These are phyloP conservation scores for Coccinonectria pachysandricola DNA, from an alignment of 2,329 filamentous ascomycete genomes.

Conservation along the genomic window DNA sequence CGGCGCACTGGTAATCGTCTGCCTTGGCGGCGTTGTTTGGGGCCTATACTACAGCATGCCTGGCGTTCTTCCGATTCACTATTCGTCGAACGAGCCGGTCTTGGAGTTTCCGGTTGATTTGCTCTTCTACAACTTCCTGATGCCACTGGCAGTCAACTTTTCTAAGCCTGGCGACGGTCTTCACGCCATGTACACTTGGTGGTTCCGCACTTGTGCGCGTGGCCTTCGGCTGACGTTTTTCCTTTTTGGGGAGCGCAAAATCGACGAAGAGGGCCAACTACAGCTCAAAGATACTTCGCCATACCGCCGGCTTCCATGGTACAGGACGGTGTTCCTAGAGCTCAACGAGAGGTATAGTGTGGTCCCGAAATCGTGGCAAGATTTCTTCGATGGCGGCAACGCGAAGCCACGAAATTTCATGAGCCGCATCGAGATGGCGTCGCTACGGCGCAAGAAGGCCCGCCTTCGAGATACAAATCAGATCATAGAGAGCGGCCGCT, in stretches of 20 bases:
- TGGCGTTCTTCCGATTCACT: slow-evolving; percentile 78
- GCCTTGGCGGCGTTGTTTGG: slow-evolving; percentile 93
- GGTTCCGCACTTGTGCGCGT: slow-evolving; percentile 82
- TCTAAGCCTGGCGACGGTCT: slow-evolving; percentile 79
- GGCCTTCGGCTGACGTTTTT: slow-evolving; percentile 79
- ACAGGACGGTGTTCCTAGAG: slow-evolving; percentile 36
- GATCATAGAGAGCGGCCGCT: slow-evolving; percentile 62
- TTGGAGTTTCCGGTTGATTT: slow-evolving; percentile 91
- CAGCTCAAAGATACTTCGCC: slow-evolving; percentile 31
- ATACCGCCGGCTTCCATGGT: slow-evolving; percentile 24
- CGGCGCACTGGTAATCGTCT: slow-evolving; percentile 82
- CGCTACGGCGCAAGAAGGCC: slow-evolving; percentile 30
- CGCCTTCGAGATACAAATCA: slow-evolving; percentile 38
- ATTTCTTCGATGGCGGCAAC: slow-evolving; percentile 40
- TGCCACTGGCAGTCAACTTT: slow-evolving; percentile 75
- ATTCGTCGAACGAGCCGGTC: slow-evolving; percentile 84
- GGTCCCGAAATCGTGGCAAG: slow-evolving; percentile 46
- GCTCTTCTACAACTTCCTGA: slow-evolving; percentile 92
- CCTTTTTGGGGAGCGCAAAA: slow-evolving; percentile 72
- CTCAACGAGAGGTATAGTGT: slow-evolving; percentile 32
- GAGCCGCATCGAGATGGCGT: slow-evolving; percentile 24
- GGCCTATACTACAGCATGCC: slow-evolving; percentile 59
- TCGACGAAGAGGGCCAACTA: slow-evolving; percentile 71
- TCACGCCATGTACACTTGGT: slow-evolving; percentile 85
- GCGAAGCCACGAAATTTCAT: slow-evolving; percentile 31